Evolutionary conservation across 768 basidiomycete genomes (phyloP).

Genomic region (Naematelia encephala): DNA sequence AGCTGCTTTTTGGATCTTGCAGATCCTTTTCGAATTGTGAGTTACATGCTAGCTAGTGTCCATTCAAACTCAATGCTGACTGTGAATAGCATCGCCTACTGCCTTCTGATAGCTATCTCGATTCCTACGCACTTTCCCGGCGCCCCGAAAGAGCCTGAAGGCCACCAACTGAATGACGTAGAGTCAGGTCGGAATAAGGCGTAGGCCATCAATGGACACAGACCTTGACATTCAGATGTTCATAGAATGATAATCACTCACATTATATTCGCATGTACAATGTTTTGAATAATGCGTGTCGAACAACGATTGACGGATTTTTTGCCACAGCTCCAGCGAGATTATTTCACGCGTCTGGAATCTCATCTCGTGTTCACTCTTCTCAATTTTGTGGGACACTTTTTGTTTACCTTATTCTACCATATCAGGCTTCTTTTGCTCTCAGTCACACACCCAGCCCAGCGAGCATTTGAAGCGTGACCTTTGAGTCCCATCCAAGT

Average conservation of each 20-base stretch:
- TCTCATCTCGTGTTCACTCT: too few species aligned
- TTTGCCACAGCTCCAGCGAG: background rate
- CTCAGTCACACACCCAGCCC: too few species aligned
- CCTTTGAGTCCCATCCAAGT: too few species aligned
- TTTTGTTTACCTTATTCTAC: too few species aligned
- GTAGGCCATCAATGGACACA: background rate
- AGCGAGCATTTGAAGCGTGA: too few species aligned
- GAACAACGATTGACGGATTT: too few species aligned
- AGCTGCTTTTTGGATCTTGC: slow-evolving; percentile 20
- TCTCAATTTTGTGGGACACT: too few species aligned
- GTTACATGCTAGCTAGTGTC: background rate
- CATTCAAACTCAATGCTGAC: slow-evolving; percentile 2
- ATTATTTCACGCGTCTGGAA: background rate
- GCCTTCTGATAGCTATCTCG: slow-evolving; percentile 19
- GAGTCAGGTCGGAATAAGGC: background rate
- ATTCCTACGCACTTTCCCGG: slow-evolving; percentile 27
- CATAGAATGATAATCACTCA: too few species aligned
- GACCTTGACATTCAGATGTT: too few species aligned
- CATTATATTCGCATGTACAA: too few species aligned
- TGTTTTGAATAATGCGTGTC: too few species aligned
- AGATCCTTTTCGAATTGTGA: slow-evolving; percentile 24
- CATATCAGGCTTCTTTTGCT: too few species aligned
- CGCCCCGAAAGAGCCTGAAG: background rate
- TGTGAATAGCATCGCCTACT: slow-evolving; percentile 20
- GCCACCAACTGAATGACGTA: background rate